Conservation (phyloP, 495 filamentous ascomycete genomes). For the Xylaria castorea region DNA sequence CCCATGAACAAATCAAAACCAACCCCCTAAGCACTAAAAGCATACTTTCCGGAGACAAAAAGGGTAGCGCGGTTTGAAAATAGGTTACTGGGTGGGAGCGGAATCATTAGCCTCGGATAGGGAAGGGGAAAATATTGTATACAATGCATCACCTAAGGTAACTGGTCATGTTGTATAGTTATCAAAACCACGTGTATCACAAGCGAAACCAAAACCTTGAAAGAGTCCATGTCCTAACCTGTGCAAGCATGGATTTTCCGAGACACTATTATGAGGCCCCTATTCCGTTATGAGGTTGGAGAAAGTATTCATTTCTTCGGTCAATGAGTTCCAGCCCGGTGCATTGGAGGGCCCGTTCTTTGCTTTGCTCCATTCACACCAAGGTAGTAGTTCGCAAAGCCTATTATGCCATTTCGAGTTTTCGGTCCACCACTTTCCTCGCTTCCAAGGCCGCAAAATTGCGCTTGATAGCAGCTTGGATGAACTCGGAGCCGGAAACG, state of each 20-base stretch:
- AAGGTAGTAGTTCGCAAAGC: not conserved
- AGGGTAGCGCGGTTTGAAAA: conserved; percentile 21
- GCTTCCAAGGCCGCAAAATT: conserved; percentile 60
- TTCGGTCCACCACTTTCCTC: conserved; percentile 36
- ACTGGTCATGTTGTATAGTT: conserved; percentile 25
- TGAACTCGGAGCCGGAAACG: conserved; percentile 65
- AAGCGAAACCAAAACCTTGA: conserved; percentile 12
- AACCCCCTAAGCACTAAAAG: not conserved
- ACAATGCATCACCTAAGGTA: conserved; percentile 7
- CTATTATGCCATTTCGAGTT: not conserved
- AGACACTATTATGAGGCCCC: not conserved
- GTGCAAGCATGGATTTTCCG: not conserved
- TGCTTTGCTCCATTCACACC: not conserved
- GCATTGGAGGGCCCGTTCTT: not conserved
- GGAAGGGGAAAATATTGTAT: conserved; percentile 6
- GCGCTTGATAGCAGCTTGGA: conserved; percentile 61
- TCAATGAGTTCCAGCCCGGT: not conserved
- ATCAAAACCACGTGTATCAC: conserved; percentile 17
- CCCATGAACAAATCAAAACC: not conserved
- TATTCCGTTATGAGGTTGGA: not conserved
- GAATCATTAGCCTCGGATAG: conserved; percentile 6
- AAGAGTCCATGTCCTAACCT: not conserved
- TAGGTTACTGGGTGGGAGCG: conserved; percentile 8
- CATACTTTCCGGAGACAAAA: conserved; percentile 15
- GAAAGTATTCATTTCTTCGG: not conserved